Base-by-base conservation (phyloP, 2,329 filamentous ascomycete species). In the Botrytis deweyae region DNA sequence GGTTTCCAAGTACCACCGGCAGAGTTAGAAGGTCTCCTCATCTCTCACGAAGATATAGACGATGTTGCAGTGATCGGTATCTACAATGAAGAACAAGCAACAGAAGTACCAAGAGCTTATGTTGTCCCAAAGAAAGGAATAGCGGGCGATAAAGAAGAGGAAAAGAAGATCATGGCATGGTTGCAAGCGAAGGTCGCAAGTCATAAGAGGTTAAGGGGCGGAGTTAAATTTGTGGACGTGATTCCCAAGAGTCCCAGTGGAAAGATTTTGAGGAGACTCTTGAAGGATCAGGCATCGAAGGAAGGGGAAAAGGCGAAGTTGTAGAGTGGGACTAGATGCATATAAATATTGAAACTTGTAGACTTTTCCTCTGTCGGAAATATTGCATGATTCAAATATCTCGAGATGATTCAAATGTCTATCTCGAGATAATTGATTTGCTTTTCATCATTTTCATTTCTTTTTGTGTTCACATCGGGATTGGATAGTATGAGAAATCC, bases 1-100 rank as follows among this genome's bases (percentile, higher is more conserved):
- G 91, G 90, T 0, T 92, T 92, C 83, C 91, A 92, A 80, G 91
- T 93, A 3, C 85, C 91, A 0, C 91, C 91, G 0, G 90, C 90
- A 2, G 90, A 92, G 80, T 83, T 92, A 22, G 90, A 87, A 76
- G 85, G 84, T 49, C 73, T 86, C 12, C 78, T 87, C 4, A 77
- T 86, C 1, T 82, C 82, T 20, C 83, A 86, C 79, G 73, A 78
- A 7, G 83, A 85, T n/a, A 80, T 87, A 22, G 79, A 80, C 25
- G 90, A 92, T 77, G 89, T 87, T 4, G 90, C 89, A 42, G 90
- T 92, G 0, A 86, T 91, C 58, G 89, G 90, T 0, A 82, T 91
- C 8, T 86, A 90, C 81, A 88, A 91, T 80, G 83, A 86, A 58
- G 83, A 85, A 12, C 87, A 88, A 72, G 89, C 89, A 36, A 92